phyloP scores from a whole-genome alignment of 1,284 basidiomycete species.

The Pholiota adiposa region DNA sequence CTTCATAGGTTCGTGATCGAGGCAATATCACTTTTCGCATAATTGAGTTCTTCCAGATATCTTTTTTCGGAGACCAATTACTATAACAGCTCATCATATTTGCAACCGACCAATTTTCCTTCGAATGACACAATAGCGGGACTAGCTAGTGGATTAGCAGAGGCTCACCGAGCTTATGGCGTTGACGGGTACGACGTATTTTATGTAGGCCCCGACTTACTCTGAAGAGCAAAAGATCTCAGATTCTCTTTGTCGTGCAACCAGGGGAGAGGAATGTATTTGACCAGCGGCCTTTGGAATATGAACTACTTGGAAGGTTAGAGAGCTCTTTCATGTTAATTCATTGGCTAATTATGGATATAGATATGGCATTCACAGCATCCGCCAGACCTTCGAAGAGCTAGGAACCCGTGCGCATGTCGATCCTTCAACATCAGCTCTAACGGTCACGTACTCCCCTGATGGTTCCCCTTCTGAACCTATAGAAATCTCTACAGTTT shows the following conservation, averaged over 20 bases:
- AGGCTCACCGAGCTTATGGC: conserved; percentile 80
- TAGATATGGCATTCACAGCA: conserved; percentile 74
- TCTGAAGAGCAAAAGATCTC: conserved; percentile 48
- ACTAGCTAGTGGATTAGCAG: conserved; percentile 77
- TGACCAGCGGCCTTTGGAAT: conserved; percentile 91
- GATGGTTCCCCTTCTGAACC: conserved; percentile 36
- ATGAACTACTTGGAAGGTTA: conserved; percentile 78
- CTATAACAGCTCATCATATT: conserved; percentile 58
- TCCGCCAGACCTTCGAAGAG: conserved; percentile 79
- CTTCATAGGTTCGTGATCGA: conserved; percentile 72
- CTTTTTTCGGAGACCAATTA: conserved; percentile 70
- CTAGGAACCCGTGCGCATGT: conserved; percentile 58
- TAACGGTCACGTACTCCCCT: conserved; percentile 45
- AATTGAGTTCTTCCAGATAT: too few species aligned
- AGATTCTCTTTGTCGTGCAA: conserved; percentile 90
- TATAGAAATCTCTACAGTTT: conserved; percentile 81
- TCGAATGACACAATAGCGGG: conserved; percentile 75
- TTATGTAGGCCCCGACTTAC: background rate
- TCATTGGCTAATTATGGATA: conserved; percentile 1
- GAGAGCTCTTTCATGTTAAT: conserved; percentile 25
- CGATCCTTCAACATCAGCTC: conserved; percentile 44
- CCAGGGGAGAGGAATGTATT: conserved; percentile 94
- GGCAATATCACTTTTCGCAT: too few species aligned
- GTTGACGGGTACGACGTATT: conserved; percentile 47
- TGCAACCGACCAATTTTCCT: conserved; percentile 70